Conservation (phyloP, 306 rosid species). For the Geum urbanum region DNA sequence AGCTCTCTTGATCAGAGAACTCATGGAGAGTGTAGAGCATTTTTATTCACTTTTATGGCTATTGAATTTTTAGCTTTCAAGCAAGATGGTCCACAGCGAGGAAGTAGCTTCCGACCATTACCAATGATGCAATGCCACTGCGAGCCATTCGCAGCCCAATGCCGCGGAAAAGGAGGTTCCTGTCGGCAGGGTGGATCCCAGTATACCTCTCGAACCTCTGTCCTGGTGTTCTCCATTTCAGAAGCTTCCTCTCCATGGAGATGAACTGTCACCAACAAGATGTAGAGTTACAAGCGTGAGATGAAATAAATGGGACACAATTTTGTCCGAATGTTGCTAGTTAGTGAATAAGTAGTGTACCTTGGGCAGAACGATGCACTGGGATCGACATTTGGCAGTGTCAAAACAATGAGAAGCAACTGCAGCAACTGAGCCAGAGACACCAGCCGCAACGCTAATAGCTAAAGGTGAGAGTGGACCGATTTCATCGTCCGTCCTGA, state of each 20-base stretch:
- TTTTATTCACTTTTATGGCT: conserved; percentile 1
- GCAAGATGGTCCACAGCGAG: conserved; percentile 52
- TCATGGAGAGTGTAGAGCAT: not conserved
- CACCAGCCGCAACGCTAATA: conserved; percentile 75
- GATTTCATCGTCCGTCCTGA: conserved; percentile 67
- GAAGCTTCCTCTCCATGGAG: conserved; percentile 67
- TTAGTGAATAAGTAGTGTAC: conserved; percentile 27
- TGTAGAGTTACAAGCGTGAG: not conserved
- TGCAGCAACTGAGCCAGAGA: conserved; percentile 83
- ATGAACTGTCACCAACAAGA: conserved; percentile 49
- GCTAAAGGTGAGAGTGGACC: conserved; percentile 72
- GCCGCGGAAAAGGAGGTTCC: conserved; percentile 61
- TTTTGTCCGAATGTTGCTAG: not conserved
- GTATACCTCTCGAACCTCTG: conserved; percentile 60
- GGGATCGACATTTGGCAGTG: conserved; percentile 75
- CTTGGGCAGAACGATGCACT: conserved; percentile 76
- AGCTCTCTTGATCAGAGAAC: not conserved
- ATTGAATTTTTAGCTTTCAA: conserved; percentile 8
- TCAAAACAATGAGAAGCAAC: conserved; percentile 96
- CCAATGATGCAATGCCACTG: conserved; percentile 64
- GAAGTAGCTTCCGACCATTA: conserved; percentile 67
- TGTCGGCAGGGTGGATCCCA: conserved; percentile 80
- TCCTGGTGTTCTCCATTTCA: conserved; percentile 70
- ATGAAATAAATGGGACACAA: not conserved
- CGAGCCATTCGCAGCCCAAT: conserved; percentile 68